Evolutionary conservation across 2,329 filamentous ascomycete genomes (phyloP).

Genomic region (Aspergillus niger): DNA sequence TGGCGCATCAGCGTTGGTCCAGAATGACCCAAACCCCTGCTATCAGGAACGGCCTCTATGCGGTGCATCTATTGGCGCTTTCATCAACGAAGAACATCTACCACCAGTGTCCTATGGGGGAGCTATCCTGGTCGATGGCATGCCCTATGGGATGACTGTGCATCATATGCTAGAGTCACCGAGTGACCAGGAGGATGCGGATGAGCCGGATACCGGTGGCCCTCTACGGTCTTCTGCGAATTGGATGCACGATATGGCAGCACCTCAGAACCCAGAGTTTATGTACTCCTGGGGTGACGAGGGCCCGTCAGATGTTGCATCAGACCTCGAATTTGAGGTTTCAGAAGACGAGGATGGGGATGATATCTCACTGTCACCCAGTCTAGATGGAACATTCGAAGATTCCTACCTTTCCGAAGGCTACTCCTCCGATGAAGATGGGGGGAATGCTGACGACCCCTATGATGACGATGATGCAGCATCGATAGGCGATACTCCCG

Average conservation of each 20-base stretch:
- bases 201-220: constrained; percentile 36
- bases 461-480: constrained; percentile 59
- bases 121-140: constrained; percentile 78
- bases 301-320: constrained; percentile 35
- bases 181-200: constrained; percentile 55
- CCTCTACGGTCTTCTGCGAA: constrained; percentile 51
- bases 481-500: constrained; percentile 72
- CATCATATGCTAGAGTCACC: constrained; percentile 86
- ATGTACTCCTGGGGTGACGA: constrained; percentile 44
- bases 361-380: constrained; percentile 39
- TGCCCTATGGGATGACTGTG: constrained; percentile 90
- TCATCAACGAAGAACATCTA: constrained; percentile 79
- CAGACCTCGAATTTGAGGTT: constrained; percentile 50
- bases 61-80: constrained; percentile 91
- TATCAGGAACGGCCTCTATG: constrained; percentile 79
- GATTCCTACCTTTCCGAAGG: constrained; percentile 50
- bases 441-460: constrained; percentile 48
- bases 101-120: constrained; percentile 91
- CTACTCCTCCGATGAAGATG: constrained; percentile 57
- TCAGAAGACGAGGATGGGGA: constrained; percentile 58
- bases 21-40: constrained; percentile 61
- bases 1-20: constrained; percentile 30
- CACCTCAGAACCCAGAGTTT: constrained; percentile 32
- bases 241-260: constrained; percentile 28
- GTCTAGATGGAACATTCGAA: constrained; percentile 41